These are phyloP conservation scores for Tulasnella sp. DNA, from an alignment of 768 basidiomycete species.

Conservation along the genomic window DNA sequence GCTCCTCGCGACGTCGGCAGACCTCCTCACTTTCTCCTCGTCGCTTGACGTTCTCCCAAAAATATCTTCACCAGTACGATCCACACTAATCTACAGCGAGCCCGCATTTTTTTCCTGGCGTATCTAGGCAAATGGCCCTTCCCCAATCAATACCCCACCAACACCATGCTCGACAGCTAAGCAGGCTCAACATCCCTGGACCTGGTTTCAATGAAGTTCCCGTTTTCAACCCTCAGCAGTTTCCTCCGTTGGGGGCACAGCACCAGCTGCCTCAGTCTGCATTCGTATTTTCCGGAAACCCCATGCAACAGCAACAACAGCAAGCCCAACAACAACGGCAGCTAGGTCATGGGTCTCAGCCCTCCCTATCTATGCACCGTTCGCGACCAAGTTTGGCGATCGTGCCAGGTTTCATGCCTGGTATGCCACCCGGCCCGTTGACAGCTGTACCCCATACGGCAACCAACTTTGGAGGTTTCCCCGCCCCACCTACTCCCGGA, in stretches of 20 bases:
- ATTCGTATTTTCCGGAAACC: conserved; percentile 6
- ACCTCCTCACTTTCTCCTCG: too few relatives aligned
- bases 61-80: too few relatives aligned
- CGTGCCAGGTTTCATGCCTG: conserved; percentile 13
- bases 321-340: conserved; percentile 4
- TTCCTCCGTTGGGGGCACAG: background rate
- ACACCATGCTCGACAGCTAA: conserved; percentile 13
- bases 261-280: conserved; percentile 6
- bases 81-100: too few relatives aligned
- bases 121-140: conserved; percentile 6
- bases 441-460: conserved; percentile 6
- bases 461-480: background rate
- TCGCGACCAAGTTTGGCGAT: conserved; percentile 16
- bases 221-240: conserved; percentile 7
- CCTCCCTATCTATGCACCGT: conserved; percentile 10
- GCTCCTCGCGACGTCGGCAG: too few relatives aligned
- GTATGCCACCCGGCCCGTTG: background rate
- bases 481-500: conserved; percentile 15
- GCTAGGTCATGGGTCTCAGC: background rate
- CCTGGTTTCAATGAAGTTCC: background rate
- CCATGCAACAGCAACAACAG: conserved; percentile 15
- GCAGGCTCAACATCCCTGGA: conserved; percentile 2
- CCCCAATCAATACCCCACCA: conserved; percentile 7
- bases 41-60: too few relatives aligned
- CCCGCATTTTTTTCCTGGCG: background rate